Conservation (phyloP, 495 filamentous ascomycete genomes). For the Cercophora samala region DNA sequence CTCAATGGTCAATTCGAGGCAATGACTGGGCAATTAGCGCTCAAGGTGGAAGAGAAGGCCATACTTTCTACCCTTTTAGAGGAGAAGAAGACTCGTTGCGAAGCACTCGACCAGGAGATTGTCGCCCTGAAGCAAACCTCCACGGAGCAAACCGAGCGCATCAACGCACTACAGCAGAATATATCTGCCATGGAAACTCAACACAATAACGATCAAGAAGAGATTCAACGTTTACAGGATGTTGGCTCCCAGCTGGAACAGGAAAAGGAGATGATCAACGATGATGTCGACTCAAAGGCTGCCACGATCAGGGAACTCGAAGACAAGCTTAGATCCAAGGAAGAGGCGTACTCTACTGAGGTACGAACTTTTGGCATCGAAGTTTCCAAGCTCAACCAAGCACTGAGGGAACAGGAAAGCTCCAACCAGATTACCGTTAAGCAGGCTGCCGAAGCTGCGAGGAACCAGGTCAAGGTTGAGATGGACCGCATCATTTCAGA, state of each 20-base stretch:
- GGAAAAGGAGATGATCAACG: slow-evolving; percentile 12
- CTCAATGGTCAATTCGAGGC: slow-evolving; percentile 22
- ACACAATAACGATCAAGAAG: slow-evolving; percentile 12
- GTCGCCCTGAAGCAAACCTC: slow-evolving; percentile 10
- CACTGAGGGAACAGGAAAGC: slow-evolving; percentile 25
- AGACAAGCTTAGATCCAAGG: slow-evolving; percentile 16
- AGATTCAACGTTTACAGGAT: background rate
- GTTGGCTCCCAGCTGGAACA: background rate
- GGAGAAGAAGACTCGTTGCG: slow-evolving; percentile 20
- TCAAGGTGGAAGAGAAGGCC: slow-evolving; percentile 26
- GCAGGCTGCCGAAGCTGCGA: slow-evolving; percentile 8
- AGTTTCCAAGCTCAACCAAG: slow-evolving; percentile 22
- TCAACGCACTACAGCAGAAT: slow-evolving; percentile 24
- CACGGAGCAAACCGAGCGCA: slow-evolving; percentile 13
- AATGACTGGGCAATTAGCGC: slow-evolving; percentile 19
- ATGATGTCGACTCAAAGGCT: slow-evolving; percentile 17
- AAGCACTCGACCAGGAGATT: slow-evolving; percentile 15
- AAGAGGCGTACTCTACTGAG: slow-evolving; percentile 15
- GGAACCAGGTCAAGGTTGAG: slow-evolving; percentile 7
- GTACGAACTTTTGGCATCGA: slow-evolving; percentile 12
- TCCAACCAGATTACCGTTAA: background rate
- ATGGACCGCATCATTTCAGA: slow-evolving; percentile 19
- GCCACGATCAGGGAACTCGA: slow-evolving; percentile 20
- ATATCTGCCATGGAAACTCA: slow-evolving; percentile 14
- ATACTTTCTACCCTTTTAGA: slow-evolving; percentile 20